Evolutionary conservation across 2,329 filamentous ascomycete species (phyloP).

Genomic region (Apiospora pterosperma): DNA sequence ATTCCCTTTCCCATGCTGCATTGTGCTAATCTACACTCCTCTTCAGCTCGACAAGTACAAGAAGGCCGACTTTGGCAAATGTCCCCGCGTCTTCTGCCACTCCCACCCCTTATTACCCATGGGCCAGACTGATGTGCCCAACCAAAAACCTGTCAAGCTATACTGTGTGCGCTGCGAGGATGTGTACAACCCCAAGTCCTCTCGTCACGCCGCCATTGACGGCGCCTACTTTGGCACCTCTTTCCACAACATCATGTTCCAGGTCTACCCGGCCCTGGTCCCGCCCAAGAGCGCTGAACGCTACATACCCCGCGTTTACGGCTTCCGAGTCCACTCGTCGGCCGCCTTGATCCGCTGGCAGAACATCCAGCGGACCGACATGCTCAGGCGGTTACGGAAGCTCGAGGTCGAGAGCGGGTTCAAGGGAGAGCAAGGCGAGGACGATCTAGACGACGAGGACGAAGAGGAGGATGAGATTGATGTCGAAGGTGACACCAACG

Average conservation of each 20-base stretch:
- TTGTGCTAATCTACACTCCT: not conserved
- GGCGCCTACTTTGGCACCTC: slow-evolving; percentile 97
- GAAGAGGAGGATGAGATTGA: slow-evolving; percentile 51
- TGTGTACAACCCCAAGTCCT: slow-evolving; percentile 96
- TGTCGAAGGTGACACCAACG: slow-evolving; percentile 9
- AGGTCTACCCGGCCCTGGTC: slow-evolving; percentile 89
- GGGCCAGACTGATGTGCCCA: slow-evolving; percentile 86
- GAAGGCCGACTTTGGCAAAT: slow-evolving; percentile 96
- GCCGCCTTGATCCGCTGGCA: slow-evolving; percentile 92
- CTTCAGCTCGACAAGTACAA: slow-evolving; percentile 95
- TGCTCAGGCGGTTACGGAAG: slow-evolving; percentile 71
- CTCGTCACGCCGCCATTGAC: slow-evolving; percentile 90
- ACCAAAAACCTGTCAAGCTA: slow-evolving; percentile 87
- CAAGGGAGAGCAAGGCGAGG: slow-evolving; percentile 61
- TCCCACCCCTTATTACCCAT: slow-evolving; percentile 91
- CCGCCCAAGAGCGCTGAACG: slow-evolving; percentile 81
- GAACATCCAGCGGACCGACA: slow-evolving; percentile 72
- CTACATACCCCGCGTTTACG: slow-evolving; percentile 88
- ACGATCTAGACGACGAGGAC: slow-evolving; percentile 62
- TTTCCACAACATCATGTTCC: slow-evolving; percentile 99
- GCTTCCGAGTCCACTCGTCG: slow-evolving; percentile 90
- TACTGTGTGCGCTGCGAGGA: slow-evolving; percentile 98
- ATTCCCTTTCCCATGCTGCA: slow-evolving; percentile 2
- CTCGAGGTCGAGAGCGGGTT: slow-evolving; percentile 78
- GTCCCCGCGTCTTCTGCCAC: slow-evolving; percentile 91